Conservation (phyloP, 768 basidiomycete genomes). For the Russula sp. region DNA sequence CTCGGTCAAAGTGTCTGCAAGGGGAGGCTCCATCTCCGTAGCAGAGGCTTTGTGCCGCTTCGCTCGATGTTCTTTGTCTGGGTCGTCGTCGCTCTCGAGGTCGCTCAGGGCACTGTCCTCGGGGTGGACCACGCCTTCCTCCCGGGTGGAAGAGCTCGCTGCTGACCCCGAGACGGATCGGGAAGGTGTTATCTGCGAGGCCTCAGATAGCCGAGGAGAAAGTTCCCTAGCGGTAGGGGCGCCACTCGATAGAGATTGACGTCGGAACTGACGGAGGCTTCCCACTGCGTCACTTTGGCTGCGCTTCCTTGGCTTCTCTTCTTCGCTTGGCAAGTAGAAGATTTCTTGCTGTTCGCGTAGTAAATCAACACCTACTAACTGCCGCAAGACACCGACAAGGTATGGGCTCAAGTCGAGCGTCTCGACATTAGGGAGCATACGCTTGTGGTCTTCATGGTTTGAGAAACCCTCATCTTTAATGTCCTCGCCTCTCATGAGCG, state of each 20-base stretch:
- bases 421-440: constrained; percentile 45
- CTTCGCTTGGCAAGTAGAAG: constrained; percentile 53
- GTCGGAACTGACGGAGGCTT: constrained; percentile 14
- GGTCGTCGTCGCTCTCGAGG: background rate
- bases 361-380: constrained; percentile 59
- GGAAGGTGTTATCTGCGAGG: constrained; percentile 6
- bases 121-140: background rate
- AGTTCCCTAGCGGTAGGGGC: constrained; percentile 4
- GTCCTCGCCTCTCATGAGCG: constrained; percentile 51
- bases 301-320: constrained; percentile 31
- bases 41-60: constrained; percentile 13
- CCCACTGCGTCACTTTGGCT: constrained; percentile 12
- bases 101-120: constrained; percentile 12
- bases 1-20: background rate
- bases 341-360: constrained; percentile 59
- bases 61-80: background rate
- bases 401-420: constrained; percentile 46
- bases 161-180: constrained; percentile 11
- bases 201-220: constrained; percentile 15
- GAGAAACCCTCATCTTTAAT: constrained; percentile 59
- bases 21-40: background rate
- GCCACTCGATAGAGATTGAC: constrained; percentile 13
- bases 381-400: constrained; percentile 50
- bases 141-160: background rate
- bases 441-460: constrained; percentile 41